Conservation (phyloP, 768 basidiomycete genomes). For the Arthromyces matolae region DNA sequence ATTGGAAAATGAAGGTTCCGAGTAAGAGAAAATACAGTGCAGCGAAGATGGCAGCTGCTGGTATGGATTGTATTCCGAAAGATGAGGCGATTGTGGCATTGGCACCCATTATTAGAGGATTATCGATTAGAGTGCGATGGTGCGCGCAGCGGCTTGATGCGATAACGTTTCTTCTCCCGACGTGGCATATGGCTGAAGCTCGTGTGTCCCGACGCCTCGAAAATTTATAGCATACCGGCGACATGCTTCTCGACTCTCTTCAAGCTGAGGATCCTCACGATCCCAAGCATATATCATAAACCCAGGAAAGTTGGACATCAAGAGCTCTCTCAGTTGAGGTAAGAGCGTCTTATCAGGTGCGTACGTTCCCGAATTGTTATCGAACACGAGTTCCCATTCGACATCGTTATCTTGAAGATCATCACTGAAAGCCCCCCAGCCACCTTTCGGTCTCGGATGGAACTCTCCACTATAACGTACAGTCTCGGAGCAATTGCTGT, state of each 20-base stretch:
- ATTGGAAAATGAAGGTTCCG: constrained; percentile 18
- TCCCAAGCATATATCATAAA: constrained; percentile 53
- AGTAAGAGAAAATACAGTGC: constrained; percentile 23
- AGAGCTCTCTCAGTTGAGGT: constrained; percentile 52
- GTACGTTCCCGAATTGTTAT: constrained; percentile 86
- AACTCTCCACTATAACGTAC: constrained; percentile 81
- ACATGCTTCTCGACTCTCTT: constrained; percentile 62
- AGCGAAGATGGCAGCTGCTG: constrained; percentile 24
- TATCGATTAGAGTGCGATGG: no score
- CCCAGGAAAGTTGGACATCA: constrained; percentile 74
- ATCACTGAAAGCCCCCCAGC: constrained; percentile 63
- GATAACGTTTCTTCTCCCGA: constrained; percentile 54
- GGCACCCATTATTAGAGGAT: background rate
- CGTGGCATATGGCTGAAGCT: constrained; percentile 58
- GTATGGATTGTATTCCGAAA: constrained; percentile 18
- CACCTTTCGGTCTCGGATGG: constrained; percentile 67
- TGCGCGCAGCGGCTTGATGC: no score
- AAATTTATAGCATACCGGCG: constrained; percentile 58
- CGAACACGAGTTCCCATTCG: constrained; percentile 79
- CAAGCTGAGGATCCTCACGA: constrained; percentile 51
- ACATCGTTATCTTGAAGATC: constrained; percentile 49
- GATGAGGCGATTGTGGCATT: background rate
- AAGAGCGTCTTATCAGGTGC: constrained; percentile 65
- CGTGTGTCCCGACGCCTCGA: constrained; percentile 56
- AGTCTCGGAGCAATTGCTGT: constrained; percentile 62